phyloP scores from a whole-genome alignment of 768 basidiomycete genomes.

The Tricholomella constricta region DNA sequence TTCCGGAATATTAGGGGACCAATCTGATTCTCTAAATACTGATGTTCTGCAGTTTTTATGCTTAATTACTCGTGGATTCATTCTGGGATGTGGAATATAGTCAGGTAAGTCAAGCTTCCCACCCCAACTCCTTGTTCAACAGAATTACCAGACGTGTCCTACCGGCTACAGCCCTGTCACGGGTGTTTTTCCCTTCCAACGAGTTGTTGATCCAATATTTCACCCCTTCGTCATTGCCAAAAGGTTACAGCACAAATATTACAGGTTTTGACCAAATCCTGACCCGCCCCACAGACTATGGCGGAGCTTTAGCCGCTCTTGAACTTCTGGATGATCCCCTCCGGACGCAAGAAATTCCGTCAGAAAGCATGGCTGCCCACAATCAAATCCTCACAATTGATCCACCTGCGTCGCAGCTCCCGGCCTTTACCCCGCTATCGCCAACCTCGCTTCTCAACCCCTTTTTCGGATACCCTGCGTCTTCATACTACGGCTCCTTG shows the following conservation, averaged over 20 bases:
- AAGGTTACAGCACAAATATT: slow-evolving; percentile 41
- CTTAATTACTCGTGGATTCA: slow-evolving; percentile 78
- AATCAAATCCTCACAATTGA: slow-evolving; percentile 14
- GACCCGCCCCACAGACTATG: slow-evolving; percentile 53
- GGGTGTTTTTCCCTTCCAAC: slow-evolving; percentile 66
- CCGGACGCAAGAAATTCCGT: slow-evolving; percentile 25
- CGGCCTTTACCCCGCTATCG: slow-evolving; percentile 31
- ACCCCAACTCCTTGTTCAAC: slow-evolving; percentile 5
- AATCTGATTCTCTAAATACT: slow-evolving; percentile 8
- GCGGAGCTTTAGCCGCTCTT: slow-evolving; percentile 59
- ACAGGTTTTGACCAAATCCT: slow-evolving; percentile 1
- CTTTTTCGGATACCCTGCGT: slow-evolving; percentile 73
- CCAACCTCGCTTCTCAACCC: slow-evolving; percentile 68
- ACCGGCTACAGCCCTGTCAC: slow-evolving; percentile 57
- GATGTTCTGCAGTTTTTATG: slow-evolving; percentile 53
- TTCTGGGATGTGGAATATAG: slow-evolving; percentile 64
- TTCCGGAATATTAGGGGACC: slow-evolving; percentile 1
- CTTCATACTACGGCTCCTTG: slow-evolving; percentile 34
- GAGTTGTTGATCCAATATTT: slow-evolving; percentile 59
- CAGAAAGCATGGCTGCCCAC: slow-evolving; percentile 15
- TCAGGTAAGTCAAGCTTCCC: slow-evolving; percentile 50
- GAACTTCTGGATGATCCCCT: slow-evolving; percentile 54
- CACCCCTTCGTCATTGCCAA: slow-evolving; percentile 51
- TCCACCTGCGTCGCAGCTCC: slow-evolving; percentile 20
- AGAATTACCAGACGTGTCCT: slow-evolving; percentile 52